Evolutionary conservation across 768 basidiomycete species (phyloP).

Genomic region (Serendipita sp.): DNA sequence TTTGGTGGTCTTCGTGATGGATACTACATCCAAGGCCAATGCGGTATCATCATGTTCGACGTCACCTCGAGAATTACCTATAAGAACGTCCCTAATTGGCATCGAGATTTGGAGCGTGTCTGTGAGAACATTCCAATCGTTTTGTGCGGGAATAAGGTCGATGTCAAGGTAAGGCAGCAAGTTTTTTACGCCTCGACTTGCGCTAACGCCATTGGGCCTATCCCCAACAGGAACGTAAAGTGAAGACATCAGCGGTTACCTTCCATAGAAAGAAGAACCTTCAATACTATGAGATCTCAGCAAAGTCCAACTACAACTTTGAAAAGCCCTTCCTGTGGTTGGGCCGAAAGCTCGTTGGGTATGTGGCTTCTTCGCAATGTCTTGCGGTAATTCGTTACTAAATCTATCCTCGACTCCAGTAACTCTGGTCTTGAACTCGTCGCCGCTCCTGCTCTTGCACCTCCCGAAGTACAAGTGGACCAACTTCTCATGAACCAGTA

Average conservation of each 20-base stretch:
- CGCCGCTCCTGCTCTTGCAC: slow-evolving; percentile 87
- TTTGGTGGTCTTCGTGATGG: slow-evolving; percentile 97
- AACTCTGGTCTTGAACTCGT: slow-evolving; percentile 85
- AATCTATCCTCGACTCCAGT: slow-evolving; percentile 22
- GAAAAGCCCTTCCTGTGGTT: slow-evolving; percentile 99
- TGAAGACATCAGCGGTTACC: slow-evolving; percentile 94
- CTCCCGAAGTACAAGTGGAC: slow-evolving; percentile 84
- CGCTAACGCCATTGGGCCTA: background rate
- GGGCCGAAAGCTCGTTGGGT: slow-evolving; percentile 95
- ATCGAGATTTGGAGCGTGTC: slow-evolving; percentile 97
- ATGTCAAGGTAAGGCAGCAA: slow-evolving; percentile 70
- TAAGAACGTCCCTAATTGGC: slow-evolving; percentile 99
- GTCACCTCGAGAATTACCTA: slow-evolving; percentile 99
- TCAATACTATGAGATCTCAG: slow-evolving; percentile 99
- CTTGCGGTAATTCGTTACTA: background rate
- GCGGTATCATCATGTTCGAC: slow-evolving; percentile 99
- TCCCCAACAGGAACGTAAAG: slow-evolving; percentile 78
- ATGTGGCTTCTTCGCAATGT: slow-evolving; percentile 18
- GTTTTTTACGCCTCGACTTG: background rate
- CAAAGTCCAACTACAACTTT: slow-evolving; percentile 99
- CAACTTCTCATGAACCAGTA: slow-evolving; percentile 61
- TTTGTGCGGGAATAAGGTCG: slow-evolving; percentile 98
- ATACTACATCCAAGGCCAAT: slow-evolving; percentile 94
- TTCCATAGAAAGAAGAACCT: slow-evolving; percentile 99
- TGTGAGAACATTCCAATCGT: slow-evolving; percentile 99